Evolutionary conservation across 2,329 filamentous ascomycete species (phyloP), one percentile per base, ranked within the genome.

Genomic region (Trichoderma citrinoviride): DNA sequence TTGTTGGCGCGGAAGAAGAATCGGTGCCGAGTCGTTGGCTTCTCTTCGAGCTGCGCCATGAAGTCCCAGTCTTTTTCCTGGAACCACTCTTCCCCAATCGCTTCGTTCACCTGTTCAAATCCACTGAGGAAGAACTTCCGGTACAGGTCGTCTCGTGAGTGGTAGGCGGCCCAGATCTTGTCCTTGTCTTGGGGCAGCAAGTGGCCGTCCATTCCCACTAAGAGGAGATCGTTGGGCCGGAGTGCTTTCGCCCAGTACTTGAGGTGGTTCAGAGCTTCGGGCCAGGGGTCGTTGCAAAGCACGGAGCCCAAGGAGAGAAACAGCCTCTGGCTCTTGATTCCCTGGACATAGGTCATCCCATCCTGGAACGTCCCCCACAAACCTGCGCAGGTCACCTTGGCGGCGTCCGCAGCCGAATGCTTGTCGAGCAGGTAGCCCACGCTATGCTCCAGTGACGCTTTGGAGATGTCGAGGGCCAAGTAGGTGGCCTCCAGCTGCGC

Each of bases 131-230:
- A 80, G 69, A 80, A 80, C 1, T 68, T 65, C 37, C 68, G 69
- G 56, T 74, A 79, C 7, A 79, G 65, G n/a, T 74, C 73, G 7
- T 76, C 71, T 23, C 71, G 73, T 10, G 75, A 72, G 62, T 80
- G 78, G 66, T 80, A 80, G 19, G 78, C 75, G 7, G 67, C 71
- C 77, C 77, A 78, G 46, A 80, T 75, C 67, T 80, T 80, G 10
- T 73, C 68, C n/a, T 68, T 66, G 50, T 77, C 68, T 1, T 70
- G 55, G 4, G 72, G 72, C 25, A 74, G 68, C 33, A 76, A 68
- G 63, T 80, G 78, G 0, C 73, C 78, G 61, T 80, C 78, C 78
- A 80, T 80, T 50, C 78, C 78, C 27, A 78, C 75, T 7, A 80
- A 70, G 23, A 80, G 70, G 25, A 74, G 67, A 53, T 80, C 78